phyloP scores from a whole-genome alignment of 176 grass and related monocot genomes.

The Hsuehochloa calcarea region DNA sequence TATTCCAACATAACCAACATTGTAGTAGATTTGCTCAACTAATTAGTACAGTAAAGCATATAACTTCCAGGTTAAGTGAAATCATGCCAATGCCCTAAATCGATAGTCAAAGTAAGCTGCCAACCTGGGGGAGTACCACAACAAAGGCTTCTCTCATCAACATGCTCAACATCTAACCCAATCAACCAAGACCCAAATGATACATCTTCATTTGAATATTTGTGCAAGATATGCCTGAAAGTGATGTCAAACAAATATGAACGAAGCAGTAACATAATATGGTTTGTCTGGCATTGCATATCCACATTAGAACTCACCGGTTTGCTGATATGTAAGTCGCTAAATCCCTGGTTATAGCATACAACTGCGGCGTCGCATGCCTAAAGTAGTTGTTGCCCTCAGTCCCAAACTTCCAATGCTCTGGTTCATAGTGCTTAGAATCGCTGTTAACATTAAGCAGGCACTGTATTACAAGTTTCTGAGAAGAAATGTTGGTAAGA shows the following conservation, averaged over 20 bases:
- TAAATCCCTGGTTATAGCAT: slow-evolving; percentile 75
- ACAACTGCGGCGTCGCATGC: slow-evolving; percentile 72
- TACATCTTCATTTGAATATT: slow-evolving; percentile 88
- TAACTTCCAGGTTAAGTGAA: slow-evolving; percentile 32
- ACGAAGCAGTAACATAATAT: background rate
- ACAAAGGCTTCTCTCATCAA: slow-evolving; percentile 85
- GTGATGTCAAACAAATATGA: background rate
- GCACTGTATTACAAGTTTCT: slow-evolving; percentile 17
- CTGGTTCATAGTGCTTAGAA: slow-evolving; percentile 68
- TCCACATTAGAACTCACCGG: slow-evolving; percentile 39
- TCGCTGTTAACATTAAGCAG: slow-evolving; percentile 45
- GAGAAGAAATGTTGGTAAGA: slow-evolving; percentile 2
- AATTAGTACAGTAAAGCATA: slow-evolving; percentile 32
- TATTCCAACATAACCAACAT: too few relatives aligned
- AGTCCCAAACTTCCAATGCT: slow-evolving; percentile 80
- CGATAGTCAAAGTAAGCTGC: background rate
- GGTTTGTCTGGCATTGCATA: slow-evolving; percentile 2
- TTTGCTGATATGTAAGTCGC: slow-evolving; percentile 75
- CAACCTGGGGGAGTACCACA: slow-evolving; percentile 83
- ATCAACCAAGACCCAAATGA: slow-evolving; percentile 88
- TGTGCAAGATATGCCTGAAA: slow-evolving; percentile 79
- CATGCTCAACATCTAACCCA: slow-evolving; percentile 78
- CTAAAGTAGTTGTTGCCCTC: slow-evolving; percentile 79
- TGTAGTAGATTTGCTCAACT: background rate
- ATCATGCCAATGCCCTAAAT: slow-evolving; percentile 1